These are phyloP conservation scores for Lipomyces sp. DNA, from an alignment of 805 yeast genomes.

Conservation along the genomic window DNA sequence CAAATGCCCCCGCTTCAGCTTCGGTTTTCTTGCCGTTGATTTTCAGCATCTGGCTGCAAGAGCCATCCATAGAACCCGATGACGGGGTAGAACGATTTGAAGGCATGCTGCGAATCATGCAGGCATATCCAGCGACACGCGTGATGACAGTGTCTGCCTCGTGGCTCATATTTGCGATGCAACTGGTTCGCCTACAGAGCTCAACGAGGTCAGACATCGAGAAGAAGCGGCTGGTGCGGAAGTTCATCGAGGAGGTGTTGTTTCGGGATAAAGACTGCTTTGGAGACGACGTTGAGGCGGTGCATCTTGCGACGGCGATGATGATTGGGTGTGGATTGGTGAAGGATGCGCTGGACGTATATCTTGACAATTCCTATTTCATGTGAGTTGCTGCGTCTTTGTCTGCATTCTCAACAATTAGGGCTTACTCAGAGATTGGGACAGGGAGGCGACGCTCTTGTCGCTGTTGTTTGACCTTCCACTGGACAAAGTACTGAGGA, in stretches of 20 bases:
- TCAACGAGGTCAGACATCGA: not conserved
- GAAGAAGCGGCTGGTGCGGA: conserved; percentile 8
- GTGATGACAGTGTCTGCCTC: conserved; percentile 27
- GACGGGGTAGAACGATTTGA: conserved; percentile 2
- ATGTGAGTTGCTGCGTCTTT: conserved; percentile 7
- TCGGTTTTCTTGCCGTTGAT: conserved; percentile 10
- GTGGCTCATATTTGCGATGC: conserved; percentile 26
- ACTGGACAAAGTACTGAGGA: conserved; percentile 6
- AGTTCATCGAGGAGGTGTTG: conserved; percentile 18
- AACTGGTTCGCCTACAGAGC: conserved; percentile 5
- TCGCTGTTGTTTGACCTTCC: conserved; percentile 18
- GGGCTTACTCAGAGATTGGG: not conserved
- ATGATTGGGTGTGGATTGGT: conserved; percentile 22
- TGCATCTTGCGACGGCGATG: conserved; percentile 26
- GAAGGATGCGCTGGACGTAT: conserved; percentile 17
- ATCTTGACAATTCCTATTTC: conserved; percentile 15
- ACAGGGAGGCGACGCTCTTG: conserved; percentile 22
- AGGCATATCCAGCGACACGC: conserved; percentile 6
- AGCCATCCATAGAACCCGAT: not conserved
- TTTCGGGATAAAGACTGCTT: conserved; percentile 18
- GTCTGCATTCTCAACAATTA: not conserved
- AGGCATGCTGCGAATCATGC: conserved; percentile 2
- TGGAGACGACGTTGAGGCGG: conserved; percentile 29
- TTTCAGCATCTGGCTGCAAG: conserved; percentile 19
- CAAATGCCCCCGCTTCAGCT: not conserved